Percentiles rank a stretch among this genome's conserved stretches.
Evolutionary conservation across 2,329 filamentous ascomycete genomes (phyloP).

Genomic region (Aspergillus sp.): DNA sequence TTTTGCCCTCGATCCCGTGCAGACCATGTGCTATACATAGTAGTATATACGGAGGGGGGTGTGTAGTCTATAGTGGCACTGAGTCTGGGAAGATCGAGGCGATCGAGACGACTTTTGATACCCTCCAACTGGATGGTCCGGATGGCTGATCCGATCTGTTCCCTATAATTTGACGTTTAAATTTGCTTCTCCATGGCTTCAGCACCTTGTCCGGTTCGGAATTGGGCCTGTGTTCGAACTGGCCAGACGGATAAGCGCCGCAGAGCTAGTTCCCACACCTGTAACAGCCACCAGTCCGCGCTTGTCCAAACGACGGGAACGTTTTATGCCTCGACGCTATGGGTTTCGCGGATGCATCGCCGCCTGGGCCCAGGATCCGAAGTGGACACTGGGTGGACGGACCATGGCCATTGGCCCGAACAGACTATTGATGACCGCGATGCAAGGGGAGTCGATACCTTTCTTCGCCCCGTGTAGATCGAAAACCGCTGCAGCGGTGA

Average conservation of each 20-base stretch:
- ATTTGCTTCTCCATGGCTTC: conserved; percentile 5
- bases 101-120: conserved; percentile 1
- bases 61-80: neutral
- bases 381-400: conserved; percentile 7
- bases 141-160: conserved; percentile 9
- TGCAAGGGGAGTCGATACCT: conserved; percentile 39
- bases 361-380: neutral
- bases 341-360: conserved; percentile 6
- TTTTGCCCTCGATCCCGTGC: neutral
- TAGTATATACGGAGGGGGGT: neutral
- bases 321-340: conserved; percentile 11
- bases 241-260: conserved; percentile 19
- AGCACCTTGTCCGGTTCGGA: conserved; percentile 4
- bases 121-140: neutral
- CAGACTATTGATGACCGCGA: conserved; percentile 33
- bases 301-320: conserved; percentile 22
- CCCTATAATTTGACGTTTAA: conserved; percentile 3
- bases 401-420: conserved; percentile 28
- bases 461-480: conserved; percentile 38
- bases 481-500: conserved; percentile 31
- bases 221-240: conserved; percentile 4
- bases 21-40: conserved; percentile 10
- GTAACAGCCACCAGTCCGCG: conserved; percentile 16
- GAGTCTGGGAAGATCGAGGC: conserved; percentile 4
- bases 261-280: conserved; percentile 17